Evolutionary conservation across 2,329 filamentous ascomycete genomes (phyloP).

Genomic region (Fusarium solani-melongenae): DNA sequence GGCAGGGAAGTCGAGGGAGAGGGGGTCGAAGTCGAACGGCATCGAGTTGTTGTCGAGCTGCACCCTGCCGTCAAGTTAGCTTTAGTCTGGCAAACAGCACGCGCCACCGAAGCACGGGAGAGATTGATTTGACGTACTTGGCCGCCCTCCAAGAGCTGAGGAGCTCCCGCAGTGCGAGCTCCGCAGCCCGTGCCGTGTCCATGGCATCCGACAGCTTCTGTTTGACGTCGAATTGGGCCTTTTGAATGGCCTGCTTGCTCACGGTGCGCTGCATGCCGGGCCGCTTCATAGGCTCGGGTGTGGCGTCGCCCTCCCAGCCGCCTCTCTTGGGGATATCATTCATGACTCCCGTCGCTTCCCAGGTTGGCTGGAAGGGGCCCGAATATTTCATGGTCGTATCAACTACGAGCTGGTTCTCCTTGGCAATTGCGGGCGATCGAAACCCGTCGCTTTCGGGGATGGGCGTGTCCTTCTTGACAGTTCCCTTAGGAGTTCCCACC

Average conservation of each 20-base stretch:
- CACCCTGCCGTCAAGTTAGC: constrained; percentile 53
- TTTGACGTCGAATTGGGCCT: constrained; percentile 71
- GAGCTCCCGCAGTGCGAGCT: constrained; percentile 86
- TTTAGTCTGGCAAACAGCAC: constrained; percentile 15
- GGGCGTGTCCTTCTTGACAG: constrained; percentile 52
- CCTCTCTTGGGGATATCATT: constrained; percentile 71
- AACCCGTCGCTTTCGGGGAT: constrained; percentile 53
- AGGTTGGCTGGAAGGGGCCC: constrained; percentile 68
- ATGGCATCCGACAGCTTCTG: constrained; percentile 74
- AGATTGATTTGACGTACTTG: constrained; percentile 67
- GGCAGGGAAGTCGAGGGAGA: constrained; percentile 86
- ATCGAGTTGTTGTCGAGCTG: constrained; percentile 65
- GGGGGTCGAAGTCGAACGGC: constrained; percentile 84
- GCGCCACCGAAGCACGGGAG: neutral
- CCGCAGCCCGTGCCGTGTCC: constrained; percentile 85
- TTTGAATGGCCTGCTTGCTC: constrained; percentile 65
- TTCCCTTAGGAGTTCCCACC: constrained; percentile 59
- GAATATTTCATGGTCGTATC: constrained; percentile 64
- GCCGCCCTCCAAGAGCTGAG: constrained; percentile 85
- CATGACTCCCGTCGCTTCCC: constrained; percentile 83
- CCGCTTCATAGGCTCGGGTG: constrained; percentile 51
- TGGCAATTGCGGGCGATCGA: constrained; percentile 53
- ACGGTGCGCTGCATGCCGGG: constrained; percentile 54
- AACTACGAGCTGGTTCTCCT: constrained; percentile 55
- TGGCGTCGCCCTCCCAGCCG: constrained; percentile 47